Evolutionary conservation across 2,329 filamentous ascomycete genomes (phyloP).

Genomic region (Paraphaeosphaeria minitans): DNA sequence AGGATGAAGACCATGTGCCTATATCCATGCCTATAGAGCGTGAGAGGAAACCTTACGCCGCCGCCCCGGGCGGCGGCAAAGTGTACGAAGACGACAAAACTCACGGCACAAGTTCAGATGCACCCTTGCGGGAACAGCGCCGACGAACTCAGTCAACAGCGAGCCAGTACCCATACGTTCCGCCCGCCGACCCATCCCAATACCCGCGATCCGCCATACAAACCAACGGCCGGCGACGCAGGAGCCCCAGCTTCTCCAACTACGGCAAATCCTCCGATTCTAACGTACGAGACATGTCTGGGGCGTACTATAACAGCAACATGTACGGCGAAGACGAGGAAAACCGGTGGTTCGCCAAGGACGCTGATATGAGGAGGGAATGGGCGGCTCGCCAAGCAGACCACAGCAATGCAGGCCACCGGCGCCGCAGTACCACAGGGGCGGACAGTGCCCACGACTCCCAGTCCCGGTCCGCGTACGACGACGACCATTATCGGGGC

Average conservation of each 20-base stretch:
- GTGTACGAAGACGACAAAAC: slow-evolving; percentile 51
- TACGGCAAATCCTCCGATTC: slow-evolving; percentile 44
- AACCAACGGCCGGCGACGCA: slow-evolving; percentile 27
- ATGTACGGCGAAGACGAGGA: slow-evolving; percentile 42
- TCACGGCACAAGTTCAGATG: slow-evolving; percentile 33
- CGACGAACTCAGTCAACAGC: slow-evolving; percentile 41
- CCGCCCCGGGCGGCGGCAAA: slow-evolving; percentile 64
- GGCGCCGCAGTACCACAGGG: slow-evolving; percentile 31
- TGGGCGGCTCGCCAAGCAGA: slow-evolving; percentile 29
- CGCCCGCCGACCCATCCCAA: slow-evolving; percentile 25
- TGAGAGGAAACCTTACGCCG: slow-evolving; percentile 67
- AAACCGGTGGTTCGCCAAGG: slow-evolving; percentile 34
- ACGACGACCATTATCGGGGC: slow-evolving; percentile 38
- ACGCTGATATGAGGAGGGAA: slow-evolving; percentile 36
- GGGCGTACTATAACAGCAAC: slow-evolving; percentile 38
- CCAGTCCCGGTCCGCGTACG: slow-evolving; percentile 36
- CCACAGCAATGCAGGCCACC: slow-evolving; percentile 19
- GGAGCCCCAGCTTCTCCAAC: slow-evolving; percentile 43
- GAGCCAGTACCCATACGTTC: slow-evolving; percentile 35
- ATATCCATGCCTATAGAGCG: slow-evolving; percentile 64
- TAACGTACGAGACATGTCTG: slow-evolving; percentile 37
- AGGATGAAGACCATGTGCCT: slow-evolving; percentile 46
- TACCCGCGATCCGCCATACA: slow-evolving; percentile 31
- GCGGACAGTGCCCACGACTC: slow-evolving; percentile 35
- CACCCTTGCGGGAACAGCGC: slow-evolving; percentile 28